Evolutionary conservation across 2,329 filamentous ascomycete species (phyloP).

Genomic region (Venturia carpophila): DNA sequence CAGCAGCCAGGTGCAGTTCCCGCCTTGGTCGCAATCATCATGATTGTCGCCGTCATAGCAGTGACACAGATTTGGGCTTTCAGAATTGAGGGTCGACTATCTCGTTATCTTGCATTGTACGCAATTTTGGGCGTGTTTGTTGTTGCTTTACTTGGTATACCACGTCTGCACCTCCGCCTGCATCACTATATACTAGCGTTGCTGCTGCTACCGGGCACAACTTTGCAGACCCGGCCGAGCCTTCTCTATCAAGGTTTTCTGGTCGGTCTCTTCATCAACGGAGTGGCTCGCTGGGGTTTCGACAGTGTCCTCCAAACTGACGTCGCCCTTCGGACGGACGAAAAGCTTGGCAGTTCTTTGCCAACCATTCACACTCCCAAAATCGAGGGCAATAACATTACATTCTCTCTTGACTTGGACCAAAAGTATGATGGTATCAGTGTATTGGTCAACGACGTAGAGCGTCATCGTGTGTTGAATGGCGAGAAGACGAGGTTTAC

Average conservation of each 20-base stretch:
- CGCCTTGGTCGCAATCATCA: slow-evolving; percentile 29
- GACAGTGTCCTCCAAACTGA: slow-evolving; percentile 23
- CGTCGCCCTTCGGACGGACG: slow-evolving; percentile 2
- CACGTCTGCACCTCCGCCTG: slow-evolving; percentile 19
- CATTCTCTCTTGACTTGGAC: slow-evolving; percentile 8
- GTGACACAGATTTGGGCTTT: slow-evolving; percentile 31
- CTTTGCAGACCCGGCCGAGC: slow-evolving; percentile 30
- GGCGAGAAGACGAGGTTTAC: slow-evolving; percentile 6
- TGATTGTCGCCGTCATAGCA: slow-evolving; percentile 26
- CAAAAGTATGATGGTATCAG: slow-evolving; percentile 21
- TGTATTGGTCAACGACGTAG: slow-evolving; percentile 24
- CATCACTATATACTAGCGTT: slow-evolving; percentile 29
- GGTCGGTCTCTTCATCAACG: slow-evolving; percentile 32
- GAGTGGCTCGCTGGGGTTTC: slow-evolving; percentile 32
- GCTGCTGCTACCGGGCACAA: slow-evolving; percentile 30
- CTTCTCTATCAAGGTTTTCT: slow-evolving; percentile 31
- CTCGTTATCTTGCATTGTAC: slow-evolving; percentile 19
- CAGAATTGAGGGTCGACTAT: slow-evolving; percentile 27
- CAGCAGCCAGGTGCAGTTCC: slow-evolving; percentile 33
- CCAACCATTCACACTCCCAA: slow-evolving; percentile 2
- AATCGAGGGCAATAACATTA: not conserved
- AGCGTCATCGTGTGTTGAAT: slow-evolving; percentile 19
- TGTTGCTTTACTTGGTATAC: slow-evolving; percentile 9
- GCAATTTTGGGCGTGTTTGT: slow-evolving; percentile 14
- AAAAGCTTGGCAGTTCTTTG: slow-evolving; percentile 11